Conservation (phyloP, 2,329 filamentous ascomycete species). For the Paramyrothecium roridum region DNA sequence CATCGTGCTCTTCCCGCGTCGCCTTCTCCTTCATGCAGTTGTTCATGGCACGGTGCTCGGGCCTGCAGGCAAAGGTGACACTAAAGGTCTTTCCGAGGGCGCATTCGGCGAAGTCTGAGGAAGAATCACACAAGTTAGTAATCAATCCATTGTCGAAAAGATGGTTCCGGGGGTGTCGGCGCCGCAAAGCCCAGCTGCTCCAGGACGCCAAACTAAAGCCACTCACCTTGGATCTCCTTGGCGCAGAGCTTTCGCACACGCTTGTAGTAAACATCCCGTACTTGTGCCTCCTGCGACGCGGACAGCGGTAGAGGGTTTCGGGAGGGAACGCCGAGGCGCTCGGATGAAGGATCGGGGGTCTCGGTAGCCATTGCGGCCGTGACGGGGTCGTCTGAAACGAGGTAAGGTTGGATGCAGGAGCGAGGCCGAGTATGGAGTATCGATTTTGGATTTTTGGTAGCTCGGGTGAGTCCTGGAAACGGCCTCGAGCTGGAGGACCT, state of each 20-base stretch:
- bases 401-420: no score
- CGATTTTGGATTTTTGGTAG: no score
- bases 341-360: constrained; percentile 28
- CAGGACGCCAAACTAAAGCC: not conserved
- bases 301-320: constrained; percentile 82
- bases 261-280: constrained; percentile 76
- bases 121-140: not conserved
- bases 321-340: constrained; percentile 48
- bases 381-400: not conserved
- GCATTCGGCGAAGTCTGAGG: constrained; percentile 92
- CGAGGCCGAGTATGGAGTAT: no score
- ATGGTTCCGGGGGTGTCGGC: not conserved
- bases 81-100: constrained; percentile 82
- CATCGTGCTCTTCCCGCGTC: constrained; percentile 80
- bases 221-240: constrained; percentile 71
- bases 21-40: constrained; percentile 86
- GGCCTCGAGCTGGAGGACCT: constrained; percentile 1
- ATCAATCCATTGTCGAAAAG: not conserved
- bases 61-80: constrained; percentile 81
- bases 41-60: constrained; percentile 84
- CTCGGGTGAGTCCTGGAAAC: no score
- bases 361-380: constrained; percentile 31
- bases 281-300: constrained; percentile 75
- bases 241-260: constrained; percentile 74
- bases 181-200: no score